Evolutionary conservation across 2,329 filamentous ascomycete genomes (phyloP).

Genomic region (Elsinoe ampelina): DNA sequence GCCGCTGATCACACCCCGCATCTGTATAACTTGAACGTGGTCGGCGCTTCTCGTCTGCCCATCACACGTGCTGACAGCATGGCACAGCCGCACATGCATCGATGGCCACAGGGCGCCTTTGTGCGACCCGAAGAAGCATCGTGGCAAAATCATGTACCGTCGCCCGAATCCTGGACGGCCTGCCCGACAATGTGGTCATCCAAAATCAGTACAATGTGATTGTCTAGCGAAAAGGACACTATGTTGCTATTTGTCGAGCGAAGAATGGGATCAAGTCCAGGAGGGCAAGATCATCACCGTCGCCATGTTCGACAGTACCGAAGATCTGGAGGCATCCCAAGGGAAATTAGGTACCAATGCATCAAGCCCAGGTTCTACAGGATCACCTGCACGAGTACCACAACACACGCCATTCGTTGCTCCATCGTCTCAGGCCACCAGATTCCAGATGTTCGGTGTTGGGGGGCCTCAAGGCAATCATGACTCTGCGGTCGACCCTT

Average conservation of each 20-base stretch:
- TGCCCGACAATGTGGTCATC: conserved; percentile 15
- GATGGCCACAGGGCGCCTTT: conserved; percentile 16
- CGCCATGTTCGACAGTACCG: conserved; percentile 15
- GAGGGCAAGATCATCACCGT: conserved; percentile 6
- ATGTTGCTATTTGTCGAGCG: conserved; percentile 8
- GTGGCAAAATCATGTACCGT: conserved; percentile 14
- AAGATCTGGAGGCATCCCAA: conserved; percentile 3
- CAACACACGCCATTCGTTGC: not conserved
- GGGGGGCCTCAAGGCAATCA: conserved; percentile 12
- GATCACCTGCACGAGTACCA: not conserved
- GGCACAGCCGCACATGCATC: conserved; percentile 14
- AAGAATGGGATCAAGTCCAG: conserved; percentile 14
- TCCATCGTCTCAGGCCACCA: not conserved
- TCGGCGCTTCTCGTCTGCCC: not conserved
- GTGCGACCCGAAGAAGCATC: conserved; percentile 16
- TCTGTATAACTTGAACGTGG: not conserved
- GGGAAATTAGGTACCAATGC: not conserved
- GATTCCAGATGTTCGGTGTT: conserved; percentile 12
- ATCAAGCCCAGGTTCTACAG: not conserved
- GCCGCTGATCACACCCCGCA: not conserved
- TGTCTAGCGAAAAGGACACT: conserved; percentile 14
- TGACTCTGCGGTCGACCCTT: not conserved
- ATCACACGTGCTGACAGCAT: conserved; percentile 11
- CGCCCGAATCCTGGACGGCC: conserved; percentile 15
- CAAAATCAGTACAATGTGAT: conserved; percentile 12